Conservation (phyloP, 2,329 filamentous ascomycete genomes). For the Fusarium xyrophilum region DNA sequence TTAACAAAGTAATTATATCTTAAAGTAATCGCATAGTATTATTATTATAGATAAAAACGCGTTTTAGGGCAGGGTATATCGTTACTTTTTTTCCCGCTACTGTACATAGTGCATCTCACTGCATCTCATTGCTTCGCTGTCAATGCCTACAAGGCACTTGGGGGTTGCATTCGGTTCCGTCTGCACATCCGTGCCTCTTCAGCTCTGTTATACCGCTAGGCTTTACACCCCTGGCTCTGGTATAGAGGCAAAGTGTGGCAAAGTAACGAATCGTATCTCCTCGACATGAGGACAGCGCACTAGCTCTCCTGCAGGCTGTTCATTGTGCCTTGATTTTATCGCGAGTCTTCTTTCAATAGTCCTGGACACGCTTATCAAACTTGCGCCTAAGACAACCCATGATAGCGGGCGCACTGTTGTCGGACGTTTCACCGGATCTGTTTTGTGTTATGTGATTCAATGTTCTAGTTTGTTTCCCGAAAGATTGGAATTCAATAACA, state of each 20-base stretch:
- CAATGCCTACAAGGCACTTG: background rate
- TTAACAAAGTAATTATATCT: too few species aligned
- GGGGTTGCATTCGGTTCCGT: constrained; percentile 16
- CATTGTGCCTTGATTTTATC: constrained; percentile 18
- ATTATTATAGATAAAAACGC: too few species aligned
- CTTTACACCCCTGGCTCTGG: constrained; percentile 18
- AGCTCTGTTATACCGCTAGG: constrained; percentile 30
- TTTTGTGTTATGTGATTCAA: constrained; percentile 10
- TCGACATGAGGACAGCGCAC: constrained; percentile 17
- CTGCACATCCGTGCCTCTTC: constrained; percentile 29
- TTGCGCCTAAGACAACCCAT: background rate
- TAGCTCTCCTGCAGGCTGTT: background rate
- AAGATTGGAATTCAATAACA: constrained; percentile 12
- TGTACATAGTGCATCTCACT: constrained; percentile 19
- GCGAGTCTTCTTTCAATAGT: background rate
- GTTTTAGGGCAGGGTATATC: too few species aligned
- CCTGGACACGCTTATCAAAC: background rate
- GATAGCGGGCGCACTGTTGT: constrained; percentile 18
- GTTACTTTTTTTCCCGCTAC: too few species aligned
- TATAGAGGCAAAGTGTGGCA: constrained; percentile 16
- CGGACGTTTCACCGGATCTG: constrained; percentile 16
- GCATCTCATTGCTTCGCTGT: constrained; percentile 27
- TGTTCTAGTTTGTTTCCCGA: constrained; percentile 25
- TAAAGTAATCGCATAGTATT: too few species aligned
- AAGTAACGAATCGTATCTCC: constrained; percentile 15